These are phyloP conservation scores for Candolleomyces efflorescens DNA, from an alignment of 768 basidiomycete genomes.

Conservation along the genomic window DNA sequence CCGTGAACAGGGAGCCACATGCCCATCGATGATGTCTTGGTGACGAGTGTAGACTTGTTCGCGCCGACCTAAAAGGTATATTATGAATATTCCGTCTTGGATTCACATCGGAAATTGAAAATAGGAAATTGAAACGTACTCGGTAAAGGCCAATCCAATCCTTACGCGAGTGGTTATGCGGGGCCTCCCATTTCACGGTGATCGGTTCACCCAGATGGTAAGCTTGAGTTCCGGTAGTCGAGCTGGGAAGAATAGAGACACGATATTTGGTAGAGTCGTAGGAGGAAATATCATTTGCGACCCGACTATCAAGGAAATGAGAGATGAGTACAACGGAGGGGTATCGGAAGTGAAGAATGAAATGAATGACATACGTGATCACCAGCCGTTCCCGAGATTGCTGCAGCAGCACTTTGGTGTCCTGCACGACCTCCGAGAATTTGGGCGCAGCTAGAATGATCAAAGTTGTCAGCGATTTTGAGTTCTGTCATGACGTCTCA, in stretches of 20 bases:
- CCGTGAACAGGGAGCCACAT: conserved; percentile 91
- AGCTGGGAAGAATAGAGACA: conserved; percentile 52
- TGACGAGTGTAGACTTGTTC: conserved; percentile 79
- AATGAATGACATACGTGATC: conserved; percentile 66
- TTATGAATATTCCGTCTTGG: conserved; percentile 4
- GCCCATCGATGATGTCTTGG: conserved; percentile 79
- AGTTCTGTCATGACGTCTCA: not conserved
- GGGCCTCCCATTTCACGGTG: conserved; percentile 81
- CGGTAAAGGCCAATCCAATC: conserved; percentile 97
- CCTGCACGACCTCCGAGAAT: conserved; percentile 87
- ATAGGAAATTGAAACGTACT: conserved; percentile 33
- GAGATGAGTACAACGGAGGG: conserved; percentile 16
- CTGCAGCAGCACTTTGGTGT: conserved; percentile 86
- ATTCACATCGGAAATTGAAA: not conserved
- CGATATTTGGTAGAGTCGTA: conserved; percentile 82
- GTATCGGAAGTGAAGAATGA: not conserved
- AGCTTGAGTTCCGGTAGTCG: conserved; percentile 43
- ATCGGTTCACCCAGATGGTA: conserved; percentile 95
- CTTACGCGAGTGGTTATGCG: conserved; percentile 76
- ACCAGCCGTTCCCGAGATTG: conserved; percentile 89
- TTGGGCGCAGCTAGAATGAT: conserved; percentile 67
- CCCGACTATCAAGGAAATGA: conserved; percentile 43
- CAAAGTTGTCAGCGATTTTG: conserved; percentile 1
- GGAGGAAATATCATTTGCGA: conserved; percentile 75
- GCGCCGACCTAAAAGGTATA: conserved; percentile 63